Percentiles rank a stretch among this genome's conserved stretches.
phyloP scores from a whole-genome alignment of 2,329 filamentous ascomycete species.

The Colletotrichum chrysophilum region DNA sequence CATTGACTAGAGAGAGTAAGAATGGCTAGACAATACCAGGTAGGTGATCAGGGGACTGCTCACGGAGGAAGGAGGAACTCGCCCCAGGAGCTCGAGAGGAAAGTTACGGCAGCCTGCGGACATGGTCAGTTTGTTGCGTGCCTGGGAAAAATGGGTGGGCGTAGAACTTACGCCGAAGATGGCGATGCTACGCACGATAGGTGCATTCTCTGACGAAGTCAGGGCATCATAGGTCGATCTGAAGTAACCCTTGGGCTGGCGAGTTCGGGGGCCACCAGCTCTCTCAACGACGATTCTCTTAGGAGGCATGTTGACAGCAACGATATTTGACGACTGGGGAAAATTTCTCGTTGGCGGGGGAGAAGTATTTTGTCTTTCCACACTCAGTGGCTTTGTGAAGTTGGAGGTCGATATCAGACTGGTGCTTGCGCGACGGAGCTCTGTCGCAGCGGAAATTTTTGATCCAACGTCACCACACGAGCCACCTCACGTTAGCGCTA shows the following conservation, averaged over 20 bases:
- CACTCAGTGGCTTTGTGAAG: neutral
- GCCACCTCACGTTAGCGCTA: neutral
- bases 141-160: neutral
- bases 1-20: conserved; percentile 8
- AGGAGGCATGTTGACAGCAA: conserved; percentile 60
- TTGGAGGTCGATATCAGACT: neutral
- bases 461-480: neutral
- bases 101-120: conserved; percentile 64
- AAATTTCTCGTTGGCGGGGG: neutral
- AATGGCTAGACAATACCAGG: neutral
- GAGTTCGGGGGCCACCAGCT: conserved; percentile 43
- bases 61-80: conserved; percentile 72
- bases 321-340: neutral
- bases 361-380: neutral
- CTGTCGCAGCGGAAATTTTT: conserved; percentile 8
- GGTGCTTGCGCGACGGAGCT: neutral
- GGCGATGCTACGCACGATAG: conserved; percentile 70
- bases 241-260: conserved; percentile 58
- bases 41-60: conserved; percentile 28
- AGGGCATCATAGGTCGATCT: conserved; percentile 65
- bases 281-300: conserved; percentile 63
- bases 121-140: conserved; percentile 5
- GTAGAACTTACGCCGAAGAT: conserved; percentile 67
- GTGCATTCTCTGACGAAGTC: conserved; percentile 71
- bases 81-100: conserved; percentile 71